Base-by-base conservation (phyloP, 208 protist genomes). In the Strigomonas culicis region DNA sequence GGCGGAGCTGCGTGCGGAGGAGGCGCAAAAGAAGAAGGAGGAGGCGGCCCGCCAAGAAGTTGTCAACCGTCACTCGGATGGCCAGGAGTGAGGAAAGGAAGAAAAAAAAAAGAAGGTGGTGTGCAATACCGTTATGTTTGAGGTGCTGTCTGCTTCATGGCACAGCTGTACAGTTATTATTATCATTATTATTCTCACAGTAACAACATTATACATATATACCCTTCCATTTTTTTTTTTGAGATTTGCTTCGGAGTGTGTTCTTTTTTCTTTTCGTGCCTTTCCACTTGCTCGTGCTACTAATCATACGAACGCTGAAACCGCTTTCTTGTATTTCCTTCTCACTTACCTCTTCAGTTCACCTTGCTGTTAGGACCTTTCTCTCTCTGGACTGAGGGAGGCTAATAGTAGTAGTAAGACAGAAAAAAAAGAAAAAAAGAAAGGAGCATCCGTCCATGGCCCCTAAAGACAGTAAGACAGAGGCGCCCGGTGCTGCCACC, bases 401-500 rank as follows among this genome's bases (percentile, higher is more conserved):
- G n/a, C n/a, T n/a, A 27, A 27, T 56, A 11, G 25, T 56, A 59
- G 10, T 36, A 28, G 8, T 4, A 59, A 59, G 11, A 19, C 8
- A 31, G 19, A 59, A 41, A 59, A 59, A 53, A 53, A 53, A 53
- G 17, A 6, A 13, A 28, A 53, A 19, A 22, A 53, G 17, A 53
- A 28, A 30, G 6, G 17, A 53, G 49, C 10, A 53, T 21, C 6
- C 25, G 10, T 4, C 10, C 13, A 36, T 15, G 25, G 7, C 51
- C 6, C 15, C 7, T 4, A 57, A 57, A 57, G 15, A 31, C 3
- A 57, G 6, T 2, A 57, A 57, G 15, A 2, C 25, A n/a, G 24
- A 57, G 51, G 51, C 7, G 3, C 15, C 21, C 51, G 17, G 36
- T 6, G 36, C 36, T 6, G 8, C 50, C 22, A 24, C 50, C 50